phyloP scores from a whole-genome alignment of 805 yeast species.

The Yarrowia sp. region DNA sequence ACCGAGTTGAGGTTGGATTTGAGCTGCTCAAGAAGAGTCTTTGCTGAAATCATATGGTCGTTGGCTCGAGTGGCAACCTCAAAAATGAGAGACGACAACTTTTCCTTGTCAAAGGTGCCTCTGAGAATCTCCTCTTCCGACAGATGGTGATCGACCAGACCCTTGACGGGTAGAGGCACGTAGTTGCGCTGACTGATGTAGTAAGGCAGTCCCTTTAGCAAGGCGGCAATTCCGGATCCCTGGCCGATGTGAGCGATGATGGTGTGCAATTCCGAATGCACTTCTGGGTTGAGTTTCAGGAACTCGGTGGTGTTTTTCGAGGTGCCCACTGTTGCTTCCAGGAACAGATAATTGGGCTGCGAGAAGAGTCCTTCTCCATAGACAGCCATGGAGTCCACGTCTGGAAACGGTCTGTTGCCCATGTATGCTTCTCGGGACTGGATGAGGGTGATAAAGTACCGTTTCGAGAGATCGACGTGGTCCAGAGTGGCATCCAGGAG shows the following conservation, averaged over 20 bases:
- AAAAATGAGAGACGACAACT: constrained; percentile 56
- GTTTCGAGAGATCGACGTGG: constrained; percentile 49
- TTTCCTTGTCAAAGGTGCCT: constrained; percentile 37
- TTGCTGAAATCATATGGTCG: constrained; percentile 71
- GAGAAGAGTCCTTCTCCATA: constrained; percentile 79
- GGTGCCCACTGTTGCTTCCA: constrained; percentile 52
- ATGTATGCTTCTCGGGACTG: constrained; percentile 56
- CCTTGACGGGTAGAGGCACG: constrained; percentile 60
- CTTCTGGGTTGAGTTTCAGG: constrained; percentile 45
- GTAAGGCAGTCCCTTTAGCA: constrained; percentile 57
- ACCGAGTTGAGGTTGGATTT: constrained; percentile 40
- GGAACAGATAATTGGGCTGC: constrained; percentile 65
- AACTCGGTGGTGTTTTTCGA: constrained; percentile 54
- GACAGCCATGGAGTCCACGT: constrained; percentile 59
- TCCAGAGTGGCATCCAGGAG: constrained; percentile 51
- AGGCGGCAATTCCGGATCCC: constrained; percentile 65
- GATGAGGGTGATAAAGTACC: constrained; percentile 56
- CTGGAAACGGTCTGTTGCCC: constrained; percentile 46
- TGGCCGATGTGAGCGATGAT: constrained; percentile 80
- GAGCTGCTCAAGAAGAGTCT: constrained; percentile 48
- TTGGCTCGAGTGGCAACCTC: constrained; percentile 73
- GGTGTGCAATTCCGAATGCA: constrained; percentile 51
- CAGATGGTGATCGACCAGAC: constrained; percentile 50
- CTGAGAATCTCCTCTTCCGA: constrained; percentile 59
- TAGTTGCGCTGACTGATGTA: constrained; percentile 51